Base-by-base conservation (phyloP, 2,329 filamentous ascomycete species). In the Aspergillus arachidicola region DNA sequence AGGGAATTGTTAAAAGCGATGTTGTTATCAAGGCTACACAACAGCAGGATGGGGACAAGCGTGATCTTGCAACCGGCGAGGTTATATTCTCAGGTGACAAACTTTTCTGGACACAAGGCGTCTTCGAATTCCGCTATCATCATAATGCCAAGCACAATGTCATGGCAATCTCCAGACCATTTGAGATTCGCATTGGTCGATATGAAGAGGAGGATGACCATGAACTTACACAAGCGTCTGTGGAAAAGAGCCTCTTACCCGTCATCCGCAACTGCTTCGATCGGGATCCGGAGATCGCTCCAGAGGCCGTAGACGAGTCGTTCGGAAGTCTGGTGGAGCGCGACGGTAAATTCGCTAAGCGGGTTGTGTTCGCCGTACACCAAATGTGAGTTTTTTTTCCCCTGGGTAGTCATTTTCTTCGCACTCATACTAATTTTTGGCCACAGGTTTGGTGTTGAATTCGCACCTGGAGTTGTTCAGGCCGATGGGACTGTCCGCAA, bases 41-140 rank as follows among this genome's bases (percentile, higher is more conserved):
- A 46, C 78, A 79, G 32, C 67, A 79, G 67, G 80, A 82, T 71
- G 81, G 82, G 0, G 73, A 78, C 54, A 81, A 83, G 3, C 84
- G 85, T 4, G 80, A 91, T 62, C 84, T 89, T 67, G 86, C 92
- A 4, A 85, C 86, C 14, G 95, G 95, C 50, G 93, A 97, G 75
- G 89, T 98, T 73, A 79, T 92, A 14, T 98, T 99, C 74, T 84
- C 89, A 11, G 94, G 95, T 55, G 94, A 98, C 80, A 97, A 96
- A 80, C 85, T 97, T 2, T 99, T 93, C 90, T 99, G 95, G 95
- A 96, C 91, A 0, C 91, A 94, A 65, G 95, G 95, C 60, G 91
- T 96, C 3, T 99, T 97, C 73, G 95, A 99, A 74, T 96, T 99
- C 82, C 89, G 95, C 46, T 97, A 97, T 79, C 95, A 99, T 79